Percentiles rank a stretch among this genome's conserved stretches.
These are phyloP conservation scores for Chlamydomonas sp. DNA, from an alignment of 139 green algal species.

Conservation along the genomic window DNA sequence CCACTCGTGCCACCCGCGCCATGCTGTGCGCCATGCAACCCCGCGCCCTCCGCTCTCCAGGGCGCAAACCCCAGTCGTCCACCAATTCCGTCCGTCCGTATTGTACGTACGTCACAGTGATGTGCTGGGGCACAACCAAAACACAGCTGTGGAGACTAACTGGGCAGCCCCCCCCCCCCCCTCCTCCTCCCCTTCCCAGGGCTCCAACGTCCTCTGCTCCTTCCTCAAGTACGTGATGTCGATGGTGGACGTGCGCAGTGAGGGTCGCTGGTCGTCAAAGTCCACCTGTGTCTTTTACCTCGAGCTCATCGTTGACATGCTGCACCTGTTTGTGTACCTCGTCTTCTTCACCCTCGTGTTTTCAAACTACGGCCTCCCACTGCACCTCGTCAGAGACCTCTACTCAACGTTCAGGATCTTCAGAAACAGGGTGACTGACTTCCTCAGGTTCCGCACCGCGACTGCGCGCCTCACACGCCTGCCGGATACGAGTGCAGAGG, in stretches of 20 bases:
- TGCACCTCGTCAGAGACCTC: conserved; percentile 94
- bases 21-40: no score
- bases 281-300: conserved; percentile 92
- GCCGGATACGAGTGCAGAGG: conserved; percentile 74
- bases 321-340: conserved; percentile 94
- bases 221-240: conserved; percentile 82
- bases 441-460: conserved; percentile 86
- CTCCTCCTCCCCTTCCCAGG: no score
- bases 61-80: no score
- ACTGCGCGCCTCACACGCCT: conserved; percentile 93
- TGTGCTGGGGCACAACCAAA: no score
- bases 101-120: no score
- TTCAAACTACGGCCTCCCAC: conserved; percentile 86
- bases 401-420: conserved; percentile 97
- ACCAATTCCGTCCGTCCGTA: no score
- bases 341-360: conserved; percentile 97
- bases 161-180: no score
- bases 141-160: no score
- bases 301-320: conserved; percentile 90
- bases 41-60: no score
- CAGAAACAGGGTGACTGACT: conserved; percentile 76
- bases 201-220: conserved; percentile 55
- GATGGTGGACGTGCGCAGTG: conserved; percentile 63
- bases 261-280: conserved; percentile 88
- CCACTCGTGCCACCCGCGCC: no score